Percentiles rank a stretch among this genome's conserved stretches.
phyloP scores from a whole-genome alignment of 441 rosid genomes.

The Sinapis alba region DNA sequence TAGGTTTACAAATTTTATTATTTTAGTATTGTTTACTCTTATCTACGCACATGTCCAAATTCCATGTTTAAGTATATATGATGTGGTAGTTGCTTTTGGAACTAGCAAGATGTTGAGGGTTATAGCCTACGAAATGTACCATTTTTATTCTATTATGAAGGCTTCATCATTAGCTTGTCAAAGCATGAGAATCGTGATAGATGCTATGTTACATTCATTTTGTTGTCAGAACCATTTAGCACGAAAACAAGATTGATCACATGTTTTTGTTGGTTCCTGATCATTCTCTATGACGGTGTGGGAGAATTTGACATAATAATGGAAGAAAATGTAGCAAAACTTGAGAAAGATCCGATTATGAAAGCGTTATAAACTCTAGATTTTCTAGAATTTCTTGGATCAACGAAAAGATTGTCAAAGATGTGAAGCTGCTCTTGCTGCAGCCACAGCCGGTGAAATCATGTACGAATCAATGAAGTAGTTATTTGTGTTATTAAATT shows the following conservation, averaged over 20 bases:
- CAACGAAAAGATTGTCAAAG: conserved; percentile 80
- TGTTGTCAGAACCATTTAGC: not conserved
- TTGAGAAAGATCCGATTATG: conserved; percentile 86
- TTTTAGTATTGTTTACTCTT: not conserved
- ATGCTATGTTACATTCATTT: not conserved
- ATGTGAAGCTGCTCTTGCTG: conserved; percentile 62
- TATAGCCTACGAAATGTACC: not conserved
- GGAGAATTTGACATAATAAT: conserved; percentile 72
- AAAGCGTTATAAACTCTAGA: conserved; percentile 81
- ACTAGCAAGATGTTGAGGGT: not conserved
- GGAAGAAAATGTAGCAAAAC: conserved; percentile 71
- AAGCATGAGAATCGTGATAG: not conserved
- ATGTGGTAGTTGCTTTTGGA: not conserved
- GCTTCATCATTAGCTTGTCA: not conserved
- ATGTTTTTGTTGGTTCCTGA: conserved; percentile 15
- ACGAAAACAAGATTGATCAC: not conserved
- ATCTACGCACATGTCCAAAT: not conserved
- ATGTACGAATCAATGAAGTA: not conserved
- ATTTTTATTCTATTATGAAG: not conserved
- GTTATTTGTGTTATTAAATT: not conserved
- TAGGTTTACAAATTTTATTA: too few relatives aligned
- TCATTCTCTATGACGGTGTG: conserved; percentile 42
- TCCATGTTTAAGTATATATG: not conserved
- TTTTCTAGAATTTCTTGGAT: conserved; percentile 83
- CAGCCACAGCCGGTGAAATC: conserved; percentile 58